Conservation (phyloP, 2,329 filamentous ascomycete species). For the Claviceps capensis region DNA sequence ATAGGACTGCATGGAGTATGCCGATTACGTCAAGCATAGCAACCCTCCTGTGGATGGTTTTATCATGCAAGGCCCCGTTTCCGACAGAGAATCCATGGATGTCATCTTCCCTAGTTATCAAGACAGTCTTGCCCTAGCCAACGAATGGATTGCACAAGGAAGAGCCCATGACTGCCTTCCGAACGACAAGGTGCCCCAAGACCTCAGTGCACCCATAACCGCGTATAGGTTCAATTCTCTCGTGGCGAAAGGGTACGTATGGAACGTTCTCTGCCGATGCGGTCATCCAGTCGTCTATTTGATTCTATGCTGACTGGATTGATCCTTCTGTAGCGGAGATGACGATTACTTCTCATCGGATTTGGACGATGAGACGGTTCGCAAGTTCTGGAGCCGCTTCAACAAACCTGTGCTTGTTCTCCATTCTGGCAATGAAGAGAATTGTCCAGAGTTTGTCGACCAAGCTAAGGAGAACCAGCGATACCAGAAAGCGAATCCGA, state of each 20-base stretch:
- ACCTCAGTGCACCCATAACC: slow-evolving; percentile 32
- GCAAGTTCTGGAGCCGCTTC: slow-evolving; percentile 51
- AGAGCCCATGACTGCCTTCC: slow-evolving; percentile 41
- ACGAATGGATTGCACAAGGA: slow-evolving; percentile 40
- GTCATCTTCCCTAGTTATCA: slow-evolving; percentile 32
- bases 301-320: background rate
- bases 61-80: slow-evolving; percentile 69
- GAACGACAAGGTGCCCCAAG: slow-evolving; percentile 25
- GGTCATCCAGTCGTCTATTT: background rate
- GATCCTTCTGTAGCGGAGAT: slow-evolving; percentile 38
- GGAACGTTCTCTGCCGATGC: background rate
- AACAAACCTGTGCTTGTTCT: slow-evolving; percentile 48
- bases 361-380: slow-evolving; percentile 41
- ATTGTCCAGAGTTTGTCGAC: slow-evolving; percentile 44
- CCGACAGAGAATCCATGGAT: slow-evolving; percentile 54
- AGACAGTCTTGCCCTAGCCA: slow-evolving; percentile 33
- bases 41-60: slow-evolving; percentile 53
- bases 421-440: slow-evolving; percentile 53
- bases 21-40: slow-evolving; percentile 25
- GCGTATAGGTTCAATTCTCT: slow-evolving; percentile 40
- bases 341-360: slow-evolving; percentile 87
- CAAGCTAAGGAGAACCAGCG: slow-evolving; percentile 40
- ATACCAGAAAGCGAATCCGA: slow-evolving; percentile 36
- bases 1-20: slow-evolving; percentile 45
- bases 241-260: slow-evolving; percentile 32